Percentiles rank a stretch among this genome's conserved stretches.
Evolutionary conservation across 78 protist species (phyloP).

Genomic region (slime mould (Dictyostelium discoideum)): DNA sequence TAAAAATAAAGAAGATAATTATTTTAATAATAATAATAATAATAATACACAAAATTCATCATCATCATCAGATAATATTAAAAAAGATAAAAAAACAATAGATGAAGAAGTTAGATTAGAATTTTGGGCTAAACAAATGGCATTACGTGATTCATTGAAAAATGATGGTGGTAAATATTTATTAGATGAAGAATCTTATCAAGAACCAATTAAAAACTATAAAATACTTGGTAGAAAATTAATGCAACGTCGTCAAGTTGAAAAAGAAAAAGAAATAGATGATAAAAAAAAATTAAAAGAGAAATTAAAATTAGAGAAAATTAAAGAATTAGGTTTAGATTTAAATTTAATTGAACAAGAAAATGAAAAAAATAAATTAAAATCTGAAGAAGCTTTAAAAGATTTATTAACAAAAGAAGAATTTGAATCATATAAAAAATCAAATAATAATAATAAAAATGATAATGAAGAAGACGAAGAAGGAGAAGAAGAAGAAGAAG

Average conservation of each 20-base stretch:
- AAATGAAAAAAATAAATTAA: not conserved
- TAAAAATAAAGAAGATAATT: not conserved
- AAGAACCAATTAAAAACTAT: constrained; percentile 2
- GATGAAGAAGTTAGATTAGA: constrained; percentile 34
- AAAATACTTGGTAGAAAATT: constrained; percentile 12
- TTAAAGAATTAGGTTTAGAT: not conserved
- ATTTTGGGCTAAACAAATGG: constrained; percentile 74
- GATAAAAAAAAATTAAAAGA: not conserved
- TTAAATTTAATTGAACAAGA: not conserved
- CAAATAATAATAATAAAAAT: not conserved
- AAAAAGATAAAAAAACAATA: not conserved
- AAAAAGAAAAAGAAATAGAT: not conserved
- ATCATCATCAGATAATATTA: not conserved
- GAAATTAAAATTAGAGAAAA: not conserved
- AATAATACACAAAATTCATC: not conserved
- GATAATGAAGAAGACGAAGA: not conserved
- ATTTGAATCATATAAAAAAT: not conserved
- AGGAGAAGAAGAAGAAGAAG: not conserved
- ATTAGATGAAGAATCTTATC: constrained; percentile 9
- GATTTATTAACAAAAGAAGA: not conserved
- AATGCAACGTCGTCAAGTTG: constrained; percentile 4
- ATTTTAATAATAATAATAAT: not conserved
- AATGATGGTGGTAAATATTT: constrained; percentile 63
- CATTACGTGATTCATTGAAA: constrained; percentile 63
- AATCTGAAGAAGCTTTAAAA: not conserved